These are phyloP conservation scores for Calocybe indica DNA, from an alignment of 768 basidiomycete genomes.

Conservation along the genomic window DNA sequence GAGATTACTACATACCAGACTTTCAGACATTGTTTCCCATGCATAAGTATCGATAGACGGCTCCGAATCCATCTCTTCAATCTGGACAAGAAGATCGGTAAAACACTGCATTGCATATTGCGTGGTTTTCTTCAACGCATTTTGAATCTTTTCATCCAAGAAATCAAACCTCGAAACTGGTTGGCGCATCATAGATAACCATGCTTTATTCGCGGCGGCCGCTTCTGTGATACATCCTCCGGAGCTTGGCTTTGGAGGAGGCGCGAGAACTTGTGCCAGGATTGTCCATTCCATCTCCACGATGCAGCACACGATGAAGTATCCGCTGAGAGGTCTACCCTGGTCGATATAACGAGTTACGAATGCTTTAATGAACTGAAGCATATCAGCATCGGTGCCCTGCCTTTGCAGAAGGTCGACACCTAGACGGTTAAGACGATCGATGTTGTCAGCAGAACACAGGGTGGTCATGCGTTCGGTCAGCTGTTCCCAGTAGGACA, in stretches of 20 bases:
- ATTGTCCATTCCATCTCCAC: conserved; percentile 84
- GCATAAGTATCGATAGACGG: conserved; percentile 83
- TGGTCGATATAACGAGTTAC: conserved; percentile 68
- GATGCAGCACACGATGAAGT: conserved; percentile 86
- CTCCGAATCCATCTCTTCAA: conserved; percentile 77
- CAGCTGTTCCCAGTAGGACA: conserved; percentile 57
- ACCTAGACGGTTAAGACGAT: conserved; percentile 66
- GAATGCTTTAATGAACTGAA: conserved; percentile 62
- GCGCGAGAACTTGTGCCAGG: conserved; percentile 61
- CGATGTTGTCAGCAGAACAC: conserved; percentile 62
- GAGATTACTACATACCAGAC: conserved; percentile 47
- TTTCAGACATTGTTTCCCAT: conserved; percentile 91
- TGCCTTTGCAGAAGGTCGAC: conserved; percentile 58
- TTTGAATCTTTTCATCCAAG: conserved; percentile 27
- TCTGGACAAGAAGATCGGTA: conserved; percentile 68
- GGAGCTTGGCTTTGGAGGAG: conserved; percentile 19
- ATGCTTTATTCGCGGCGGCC: conserved; percentile 79
- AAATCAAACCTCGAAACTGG: conserved; percentile 38
- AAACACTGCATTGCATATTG: conserved; percentile 70
- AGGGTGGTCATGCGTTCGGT: conserved; percentile 48
- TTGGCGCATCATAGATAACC: conserved; percentile 60
- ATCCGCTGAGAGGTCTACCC: conserved; percentile 78
- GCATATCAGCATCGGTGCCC: conserved; percentile 38
- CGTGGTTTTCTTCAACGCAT: conserved; percentile 41
- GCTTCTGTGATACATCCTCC: conserved; percentile 49